These are phyloP conservation scores for Ilyonectria robusta DNA, from an alignment of 2,329 filamentous ascomycete species.

Conservation along the genomic window DNA sequence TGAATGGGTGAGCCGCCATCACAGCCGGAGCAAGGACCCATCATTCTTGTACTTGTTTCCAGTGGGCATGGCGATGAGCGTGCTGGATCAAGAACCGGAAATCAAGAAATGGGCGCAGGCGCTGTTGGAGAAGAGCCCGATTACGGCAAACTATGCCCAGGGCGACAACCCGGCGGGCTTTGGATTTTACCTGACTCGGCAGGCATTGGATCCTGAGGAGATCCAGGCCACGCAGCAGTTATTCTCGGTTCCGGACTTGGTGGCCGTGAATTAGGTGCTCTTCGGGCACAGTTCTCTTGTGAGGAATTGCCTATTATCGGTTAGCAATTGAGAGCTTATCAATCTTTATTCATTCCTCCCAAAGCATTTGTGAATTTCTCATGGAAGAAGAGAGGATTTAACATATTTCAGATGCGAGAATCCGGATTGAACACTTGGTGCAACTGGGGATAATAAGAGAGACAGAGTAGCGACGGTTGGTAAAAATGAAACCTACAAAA, in stretches of 20 bases:
- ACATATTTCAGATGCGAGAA: no score
- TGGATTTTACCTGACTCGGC: conserved; percentile 28
- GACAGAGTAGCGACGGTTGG: no score
- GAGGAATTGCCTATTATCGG: background rate
- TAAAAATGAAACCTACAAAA: no score
- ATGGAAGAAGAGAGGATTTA: no score
- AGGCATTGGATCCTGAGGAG: conserved; percentile 22
- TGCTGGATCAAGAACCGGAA: conserved; percentile 17
- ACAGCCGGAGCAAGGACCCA: conserved; percentile 25
- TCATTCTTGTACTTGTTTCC: conserved; percentile 31
- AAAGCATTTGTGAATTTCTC: no score
- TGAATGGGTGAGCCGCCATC: conserved; percentile 32
- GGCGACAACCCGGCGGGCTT: conserved; percentile 30
- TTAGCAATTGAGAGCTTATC: no score
- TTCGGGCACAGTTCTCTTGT: background rate
- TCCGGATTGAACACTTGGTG: no score
- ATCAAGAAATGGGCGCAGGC: conserved; percentile 5
- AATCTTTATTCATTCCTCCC: no score
- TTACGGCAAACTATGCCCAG: conserved; percentile 29
- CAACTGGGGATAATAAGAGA: no score
- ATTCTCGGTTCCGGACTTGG: conserved; percentile 3
- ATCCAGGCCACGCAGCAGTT: conserved; percentile 24
- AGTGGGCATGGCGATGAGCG: conserved; percentile 32
- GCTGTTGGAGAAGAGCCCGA: conserved; percentile 15
- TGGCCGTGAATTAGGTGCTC: background rate